These are phyloP conservation scores for Antrodiella citrinella DNA, from an alignment of 768 basidiomycete genomes.

Conservation along the genomic window DNA sequence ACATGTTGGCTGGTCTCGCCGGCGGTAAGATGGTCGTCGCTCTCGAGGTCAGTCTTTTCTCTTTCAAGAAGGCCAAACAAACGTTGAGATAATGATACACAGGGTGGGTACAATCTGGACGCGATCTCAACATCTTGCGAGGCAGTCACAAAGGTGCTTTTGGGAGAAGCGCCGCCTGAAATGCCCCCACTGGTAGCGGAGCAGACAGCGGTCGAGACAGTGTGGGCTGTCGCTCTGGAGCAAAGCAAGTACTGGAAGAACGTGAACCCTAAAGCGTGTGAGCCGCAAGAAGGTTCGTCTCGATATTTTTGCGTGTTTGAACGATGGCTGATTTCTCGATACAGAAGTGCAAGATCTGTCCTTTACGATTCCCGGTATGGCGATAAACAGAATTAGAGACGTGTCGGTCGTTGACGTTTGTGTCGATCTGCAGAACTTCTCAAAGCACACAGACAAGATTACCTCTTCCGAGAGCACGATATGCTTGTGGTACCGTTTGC, in stretches of 20 bases:
- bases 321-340: no score
- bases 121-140: conserved; percentile 83
- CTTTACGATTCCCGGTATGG: conserved; percentile 60
- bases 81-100: not conserved
- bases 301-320: no score
- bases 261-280: conserved; percentile 73
- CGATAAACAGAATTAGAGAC: no score
- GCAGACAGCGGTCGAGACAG: conserved; percentile 79
- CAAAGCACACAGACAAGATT: conserved; percentile 82
- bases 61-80: not conserved
- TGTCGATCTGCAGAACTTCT: conserved; percentile 62
- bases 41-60: conserved; percentile 60
- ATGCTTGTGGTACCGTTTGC: conserved; percentile 82
- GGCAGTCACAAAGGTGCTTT: conserved; percentile 80
- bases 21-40: conserved; percentile 87
- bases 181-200: conserved; percentile 67
- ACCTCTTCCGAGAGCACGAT: conserved; percentile 64
- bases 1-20: conserved; percentile 88
- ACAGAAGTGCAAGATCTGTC: conserved; percentile 55
- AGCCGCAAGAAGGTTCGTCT: conserved; percentile 71
- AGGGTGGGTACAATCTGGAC: conserved; percentile 95
- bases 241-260: conserved; percentile 91
- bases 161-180: conserved; percentile 80
- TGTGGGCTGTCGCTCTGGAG: conserved; percentile 79
- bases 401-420: no score